Base-by-base conservation (phyloP, 2,329 filamentous ascomycete species). In the Neofusicoccum cordaticola region DNA sequence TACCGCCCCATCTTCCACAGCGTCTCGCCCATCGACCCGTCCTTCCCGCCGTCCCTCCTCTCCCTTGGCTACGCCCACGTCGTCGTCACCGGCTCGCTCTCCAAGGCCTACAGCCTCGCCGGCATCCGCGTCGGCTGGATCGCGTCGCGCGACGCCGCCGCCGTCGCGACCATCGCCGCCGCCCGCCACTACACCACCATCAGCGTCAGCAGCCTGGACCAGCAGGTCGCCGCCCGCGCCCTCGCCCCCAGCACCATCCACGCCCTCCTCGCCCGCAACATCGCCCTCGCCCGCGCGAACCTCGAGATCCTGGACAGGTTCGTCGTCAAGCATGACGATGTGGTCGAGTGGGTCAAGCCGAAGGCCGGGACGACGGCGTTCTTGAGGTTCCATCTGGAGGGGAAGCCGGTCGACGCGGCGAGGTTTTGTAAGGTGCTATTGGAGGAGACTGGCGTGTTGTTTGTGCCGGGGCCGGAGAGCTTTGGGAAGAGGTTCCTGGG, bases 91-190 rank as follows among this genome's bases (percentile, higher is more conserved):
- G 89, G 92, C 13, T 93, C 90, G 17, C 86, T 96, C 81, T 94
- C 90, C 31, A 96, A 96, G 78, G 90, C 91, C 0, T 97, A 92
- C 77, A 87, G 90, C 2, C 80, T 97, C 4, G 91, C 92, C 0
- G 92, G 93, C 1, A 88, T 96, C 67, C 87, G 92, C 0, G 78
- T 93, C 1, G 93, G 93, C 37, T 97, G 93, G 93, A 83, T 94
- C 65, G 91, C 90, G 3, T 89, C 88, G 13, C 86, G 86, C 31
- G 85, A 87, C 74, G 72, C 74, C 4, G 78, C 79, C 0, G 82
- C 96, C 64, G 83, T 94, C 62, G 84, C 88, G 58, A 80, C 83
- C 13, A 82, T 90, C 67, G 86, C 88, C 11, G 77, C 80, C 13
- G 88, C 88, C 1, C 83, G 92, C 45, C 89, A 95, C 75, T 96